These are phyloP conservation scores for Tulasnella sp. DNA, from an alignment of 768 basidiomycete species.

Conservation along the genomic window DNA sequence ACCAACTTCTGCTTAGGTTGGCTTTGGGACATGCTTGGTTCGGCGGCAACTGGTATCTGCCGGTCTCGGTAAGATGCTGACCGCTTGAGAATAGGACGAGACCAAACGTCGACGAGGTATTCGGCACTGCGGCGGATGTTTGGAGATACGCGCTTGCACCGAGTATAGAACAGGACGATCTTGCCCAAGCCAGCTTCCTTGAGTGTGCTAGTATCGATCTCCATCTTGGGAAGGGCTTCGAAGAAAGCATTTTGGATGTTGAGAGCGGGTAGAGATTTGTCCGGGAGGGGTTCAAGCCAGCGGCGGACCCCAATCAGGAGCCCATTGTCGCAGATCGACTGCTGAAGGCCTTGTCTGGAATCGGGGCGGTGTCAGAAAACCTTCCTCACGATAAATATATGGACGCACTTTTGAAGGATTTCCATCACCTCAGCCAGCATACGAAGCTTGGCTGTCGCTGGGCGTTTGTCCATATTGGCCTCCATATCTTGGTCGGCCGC, in stretches of 20 bases:
- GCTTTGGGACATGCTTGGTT: constrained; percentile 29
- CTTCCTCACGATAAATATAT: background rate
- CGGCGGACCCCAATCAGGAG: constrained; percentile 79
- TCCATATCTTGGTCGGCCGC: constrained; percentile 81
- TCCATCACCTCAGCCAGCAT: constrained; percentile 87
- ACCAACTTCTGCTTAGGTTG: constrained; percentile 49
- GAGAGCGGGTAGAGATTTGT: constrained; percentile 85
- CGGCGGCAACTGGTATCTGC: constrained; percentile 52
- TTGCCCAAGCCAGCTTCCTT: constrained; percentile 87
- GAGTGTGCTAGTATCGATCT: constrained; percentile 81
- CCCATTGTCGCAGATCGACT: constrained; percentile 93
- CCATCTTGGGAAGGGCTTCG: constrained; percentile 73
- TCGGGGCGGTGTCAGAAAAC: background rate
- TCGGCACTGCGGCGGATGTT: constrained; percentile 75
- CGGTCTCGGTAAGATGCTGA: constrained; percentile 73
- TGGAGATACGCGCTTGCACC: constrained; percentile 80
- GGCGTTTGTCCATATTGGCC: constrained; percentile 68
- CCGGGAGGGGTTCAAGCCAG: constrained; percentile 93
- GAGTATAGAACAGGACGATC: constrained; percentile 91
- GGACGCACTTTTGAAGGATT: constrained; percentile 77
- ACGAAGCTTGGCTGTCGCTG: constrained; percentile 76
- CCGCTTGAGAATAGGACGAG: constrained; percentile 84
- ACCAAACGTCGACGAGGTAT: constrained; percentile 79
- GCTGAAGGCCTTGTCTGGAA: constrained; percentile 41
- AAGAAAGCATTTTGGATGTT: constrained; percentile 95